Base-by-base conservation (phyloP, 139 green algal genomes). In the Chlamydomonas schloesseri region DNA sequence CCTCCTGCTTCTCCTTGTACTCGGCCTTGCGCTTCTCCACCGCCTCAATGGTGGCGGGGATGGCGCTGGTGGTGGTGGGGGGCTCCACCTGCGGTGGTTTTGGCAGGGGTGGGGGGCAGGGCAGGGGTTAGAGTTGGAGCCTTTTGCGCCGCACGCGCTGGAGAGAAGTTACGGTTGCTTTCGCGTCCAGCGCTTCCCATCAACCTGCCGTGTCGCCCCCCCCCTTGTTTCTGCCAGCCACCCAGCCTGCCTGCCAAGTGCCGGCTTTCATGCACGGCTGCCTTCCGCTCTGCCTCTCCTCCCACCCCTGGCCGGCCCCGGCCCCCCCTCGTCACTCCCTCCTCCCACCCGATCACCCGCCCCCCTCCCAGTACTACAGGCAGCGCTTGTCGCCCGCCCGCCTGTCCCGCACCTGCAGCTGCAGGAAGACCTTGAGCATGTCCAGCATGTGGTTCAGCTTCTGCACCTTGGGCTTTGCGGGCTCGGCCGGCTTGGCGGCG, bases 401-500 rank as follows among this genome's bases (percentile, higher is more conserved):
- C 42, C 42, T 50, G 42, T 50, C 42, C 42, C 69, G 1, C 21
- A 84, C 78, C 64, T 74, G 42, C 37, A 90, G 77, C 71, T 71
- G 67, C 86, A 92, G 88, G 82, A 92, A 92, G 17, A 85, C 86
- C 86, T 92, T 89, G 28, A 92, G 82, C 36, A 82, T 84, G 47
- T 92, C 89, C 37, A 92, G 76, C 53, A 83, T 68, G 89, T 90
- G 86, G 76, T 89, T 88, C 28, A 92, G 81, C 86, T 92, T 92
- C 65, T 86, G 76, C 4, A 89, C 60, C 89, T 92, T 92, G n/a
- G 85, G 81, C 86, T 90, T 90, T 24, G 76, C 13, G 0, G 86
- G 71, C 79, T 90, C 86, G 1, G 71, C 50, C 2, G 86, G n/a
- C 76, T 85, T 86, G 23, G 53, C 9, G 2, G 75, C n/a, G 0